phyloP scores from a whole-genome alignment of 176 grass and related monocot species.

The Aechmea fasciata region DNA sequence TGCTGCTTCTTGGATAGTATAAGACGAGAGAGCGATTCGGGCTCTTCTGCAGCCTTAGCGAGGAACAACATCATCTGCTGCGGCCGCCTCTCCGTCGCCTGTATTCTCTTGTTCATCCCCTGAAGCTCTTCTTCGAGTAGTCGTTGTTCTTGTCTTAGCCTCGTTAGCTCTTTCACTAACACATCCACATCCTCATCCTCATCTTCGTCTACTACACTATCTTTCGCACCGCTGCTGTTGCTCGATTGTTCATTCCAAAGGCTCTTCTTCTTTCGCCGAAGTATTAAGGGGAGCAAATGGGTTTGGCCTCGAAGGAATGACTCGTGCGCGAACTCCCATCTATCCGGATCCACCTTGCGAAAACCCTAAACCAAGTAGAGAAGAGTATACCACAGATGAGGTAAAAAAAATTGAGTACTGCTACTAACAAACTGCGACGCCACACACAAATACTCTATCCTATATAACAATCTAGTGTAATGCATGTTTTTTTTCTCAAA shows the following conservation, averaged over 20 bases:
- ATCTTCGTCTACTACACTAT: not conserved
- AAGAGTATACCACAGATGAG: not conserved
- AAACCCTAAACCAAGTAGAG: constrained; percentile 32
- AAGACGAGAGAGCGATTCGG: constrained; percentile 29
- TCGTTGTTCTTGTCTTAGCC: constrained; percentile 43
- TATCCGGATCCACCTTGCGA: constrained; percentile 62
- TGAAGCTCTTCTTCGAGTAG: constrained; percentile 47
- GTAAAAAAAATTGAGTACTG: not conserved
- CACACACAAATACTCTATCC: too few species aligned
- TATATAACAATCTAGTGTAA: too few species aligned
- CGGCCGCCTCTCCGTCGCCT: constrained; percentile 46
- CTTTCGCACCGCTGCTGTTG: not conserved
- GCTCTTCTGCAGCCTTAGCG: constrained; percentile 35
- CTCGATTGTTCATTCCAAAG: not conserved
- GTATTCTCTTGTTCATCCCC: constrained; percentile 42
- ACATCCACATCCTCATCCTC: constrained; percentile 11
- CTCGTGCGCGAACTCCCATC: constrained; percentile 75
- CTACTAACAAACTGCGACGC: too few species aligned
- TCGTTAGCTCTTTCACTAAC: constrained; percentile 31
- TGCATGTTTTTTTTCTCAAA: too few species aligned
- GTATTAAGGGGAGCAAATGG: constrained; percentile 47
- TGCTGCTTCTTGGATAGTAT: constrained; percentile 14
- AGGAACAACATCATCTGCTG: constrained; percentile 59
- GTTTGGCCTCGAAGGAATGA: constrained; percentile 55
- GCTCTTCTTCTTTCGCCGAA: constrained; percentile 35